Conservation (phyloP, 495 filamentous ascomycete species). For the Talaromyces proteolyticus region DNA sequence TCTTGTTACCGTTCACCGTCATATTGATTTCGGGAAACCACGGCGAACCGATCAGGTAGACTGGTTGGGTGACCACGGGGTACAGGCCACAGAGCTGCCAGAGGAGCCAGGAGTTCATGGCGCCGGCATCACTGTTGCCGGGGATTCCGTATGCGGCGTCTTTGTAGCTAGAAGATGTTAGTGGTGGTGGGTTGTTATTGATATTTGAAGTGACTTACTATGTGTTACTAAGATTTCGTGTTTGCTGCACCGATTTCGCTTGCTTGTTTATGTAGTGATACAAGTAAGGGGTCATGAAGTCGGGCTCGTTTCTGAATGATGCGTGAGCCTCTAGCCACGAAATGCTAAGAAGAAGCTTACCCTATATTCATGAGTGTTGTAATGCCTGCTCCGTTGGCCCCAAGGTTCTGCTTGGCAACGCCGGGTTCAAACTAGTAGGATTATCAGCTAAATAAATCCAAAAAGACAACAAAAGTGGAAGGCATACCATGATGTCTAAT, state of each 20-base stretch:
- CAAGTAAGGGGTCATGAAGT: slow-evolving; percentile 59
- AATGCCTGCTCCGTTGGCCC: slow-evolving; percentile 28
- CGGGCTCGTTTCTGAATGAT: slow-evolving; percentile 51
- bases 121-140: slow-evolving; percentile 64
- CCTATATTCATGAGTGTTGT: slow-evolving; percentile 47
- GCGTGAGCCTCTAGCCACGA: neutral
- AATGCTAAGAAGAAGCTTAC: slow-evolving; percentile 7
- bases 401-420: slow-evolving; percentile 25
- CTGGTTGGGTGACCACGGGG: slow-evolving; percentile 58
- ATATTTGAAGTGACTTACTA: slow-evolving; percentile 40
- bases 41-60: slow-evolving; percentile 57
- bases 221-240: slow-evolving; percentile 44
- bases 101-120: slow-evolving; percentile 64
- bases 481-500: slow-evolving; percentile 39
- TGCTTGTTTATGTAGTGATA: slow-evolving; percentile 64
- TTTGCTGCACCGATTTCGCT: slow-evolving; percentile 48
- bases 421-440: slow-evolving; percentile 33
- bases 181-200: neutral
- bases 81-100: slow-evolving; percentile 71
- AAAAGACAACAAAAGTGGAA: neutral
- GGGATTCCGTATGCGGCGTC: slow-evolving; percentile 49
- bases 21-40: slow-evolving; percentile 57
- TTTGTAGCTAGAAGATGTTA: slow-evolving; percentile 17
- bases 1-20: slow-evolving; percentile 47
- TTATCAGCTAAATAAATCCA: neutral